Base-by-base conservation (phyloP, 805 yeast genomes). In the Hanseniaspora vineae region DNA sequence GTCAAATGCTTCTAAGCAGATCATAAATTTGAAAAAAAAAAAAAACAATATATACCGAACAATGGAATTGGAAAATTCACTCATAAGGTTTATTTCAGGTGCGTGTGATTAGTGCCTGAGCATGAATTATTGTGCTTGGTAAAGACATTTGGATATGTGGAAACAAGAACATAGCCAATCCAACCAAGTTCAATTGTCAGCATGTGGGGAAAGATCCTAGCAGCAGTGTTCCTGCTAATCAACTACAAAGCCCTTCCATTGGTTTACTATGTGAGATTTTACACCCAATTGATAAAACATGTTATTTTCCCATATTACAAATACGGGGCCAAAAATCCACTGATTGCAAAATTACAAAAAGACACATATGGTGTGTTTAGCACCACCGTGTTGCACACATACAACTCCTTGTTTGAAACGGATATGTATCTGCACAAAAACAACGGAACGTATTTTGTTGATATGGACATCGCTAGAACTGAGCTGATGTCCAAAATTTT, bases 371-470 rank as follows among this genome's bases (percentile, higher is more conserved):
- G 60, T 13, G 55, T 57, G 57, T 80, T 80, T 59, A 66, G 69
- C 12, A 68, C 73, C 42, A 58, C 68, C 1, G 55, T 60, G 13
- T 68, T 68, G 52, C 53, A 61, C 19, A 74, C 88, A 0, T 77
- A 76, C 50, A 84, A 83, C 31, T 80, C 90, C 1, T 78, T 84
- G 8, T 65, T 84, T 57, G 97, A 89, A 59, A 79, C 86, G 58
- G 97, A 89, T 63, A 75, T 84, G 68, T 86, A 86, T 58, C 56
- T 87, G 44, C 97, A 89, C 68, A 90, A 89, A 67, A 78, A 83
- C 49, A 90, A 90, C 61, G 79, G 90, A 6, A 83, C 95, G 1
- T 90, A 89, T 64, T 82, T 84, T 57, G 66, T 71, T 17, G 97
- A 89, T 54, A 68, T 86, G 59, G 97, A 89, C 59, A 70, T 87